A percentile compares a stretch with the other conserved stretches of the same genome.
phyloP scores from a whole-genome alignment of 495 filamentous ascomycete genomes.

The Chaetomidium leptoderma region DNA sequence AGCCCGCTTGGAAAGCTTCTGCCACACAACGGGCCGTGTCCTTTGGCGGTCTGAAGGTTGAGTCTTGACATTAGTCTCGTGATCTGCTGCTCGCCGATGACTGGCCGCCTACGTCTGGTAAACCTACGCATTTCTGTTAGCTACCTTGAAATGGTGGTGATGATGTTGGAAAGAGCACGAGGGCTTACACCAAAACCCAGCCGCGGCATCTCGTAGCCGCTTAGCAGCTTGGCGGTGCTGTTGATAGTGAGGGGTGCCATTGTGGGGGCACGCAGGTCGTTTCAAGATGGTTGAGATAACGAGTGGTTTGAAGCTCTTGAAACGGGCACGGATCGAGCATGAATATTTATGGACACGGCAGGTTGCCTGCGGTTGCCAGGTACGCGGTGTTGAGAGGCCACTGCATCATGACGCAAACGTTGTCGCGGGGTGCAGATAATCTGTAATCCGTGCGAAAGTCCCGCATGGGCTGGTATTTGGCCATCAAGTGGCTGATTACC shows the following conservation, averaged over 20 bases:
- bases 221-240: conserved; percentile 63
- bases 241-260: conserved; percentile 61
- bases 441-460: no score
- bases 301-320: no score
- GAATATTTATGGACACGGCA: no score
- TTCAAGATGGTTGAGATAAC: no score
- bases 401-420: no score
- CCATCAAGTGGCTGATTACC: no score
- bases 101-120: conserved; percentile 73
- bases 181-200: conserved; percentile 71
- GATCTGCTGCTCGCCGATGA: not conserved
- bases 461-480: no score
- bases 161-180: not conserved
- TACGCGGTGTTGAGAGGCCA: no score
- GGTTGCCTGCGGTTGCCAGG: no score
- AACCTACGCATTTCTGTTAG: conserved; percentile 43
- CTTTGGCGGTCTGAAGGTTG: conserved; percentile 26
- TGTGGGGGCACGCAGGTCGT: no score
- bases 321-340: no score
- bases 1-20: conserved; percentile 65
- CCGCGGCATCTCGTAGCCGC: conserved; percentile 71
- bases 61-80: not conserved
- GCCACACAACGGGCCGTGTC: conserved; percentile 48
- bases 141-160: not conserved
- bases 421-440: no score